A percentile compares a stretch with the other conserved stretches of the same genome.
These are phyloP conservation scores for Scutellaria barbata DNA, from an alignment of 257 asterid species.

Conservation along the genomic window DNA sequence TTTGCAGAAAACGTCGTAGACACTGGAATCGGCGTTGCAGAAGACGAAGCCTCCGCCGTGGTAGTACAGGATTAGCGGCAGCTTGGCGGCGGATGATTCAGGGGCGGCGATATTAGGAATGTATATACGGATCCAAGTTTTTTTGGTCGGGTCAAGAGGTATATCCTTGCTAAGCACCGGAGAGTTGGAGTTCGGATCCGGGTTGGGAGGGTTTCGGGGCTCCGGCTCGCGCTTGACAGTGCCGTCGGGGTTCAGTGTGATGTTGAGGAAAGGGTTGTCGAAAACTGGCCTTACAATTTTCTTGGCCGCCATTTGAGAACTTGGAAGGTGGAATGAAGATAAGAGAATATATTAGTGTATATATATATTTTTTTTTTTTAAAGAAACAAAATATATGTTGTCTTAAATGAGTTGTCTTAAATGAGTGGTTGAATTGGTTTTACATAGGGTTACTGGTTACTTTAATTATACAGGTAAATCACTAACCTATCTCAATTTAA, in stretches of 20 bases:
- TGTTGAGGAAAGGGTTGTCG: conserved; percentile 38
- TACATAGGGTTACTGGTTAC: too few relatives aligned
- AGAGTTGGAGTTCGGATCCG: conserved; percentile 35
- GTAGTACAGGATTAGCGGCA: conserved; percentile 52
- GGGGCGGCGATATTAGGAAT: conserved; percentile 33
- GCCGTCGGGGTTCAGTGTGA: conserved; percentile 40
- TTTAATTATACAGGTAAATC: too few relatives aligned
- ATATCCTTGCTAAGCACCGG: conserved; percentile 55
- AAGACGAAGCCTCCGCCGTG: conserved; percentile 65
- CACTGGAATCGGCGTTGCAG: conserved; percentile 39
- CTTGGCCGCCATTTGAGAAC: conserved; percentile 5
- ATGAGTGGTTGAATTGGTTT: too few relatives aligned
- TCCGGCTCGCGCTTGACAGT: conserved; percentile 41
- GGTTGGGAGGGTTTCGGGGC: conserved; percentile 31
- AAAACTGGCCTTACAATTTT: conserved; percentile 34
- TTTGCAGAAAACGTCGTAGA: conserved; percentile 43
- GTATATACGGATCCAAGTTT: conserved; percentile 59
- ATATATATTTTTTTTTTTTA: too few relatives aligned
- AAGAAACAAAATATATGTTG: too few relatives aligned
- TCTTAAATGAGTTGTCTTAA: too few relatives aligned
- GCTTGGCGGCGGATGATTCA: conserved; percentile 38
- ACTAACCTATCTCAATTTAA: too few relatives aligned
- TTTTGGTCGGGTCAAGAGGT: conserved; percentile 36
- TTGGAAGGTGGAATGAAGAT: not conserved
- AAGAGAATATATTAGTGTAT: too few relatives aligned